These are phyloP conservation scores for Starmerella potacharoeniae DNA, from an alignment of 805 yeast genomes.

Conservation along the genomic window DNA sequence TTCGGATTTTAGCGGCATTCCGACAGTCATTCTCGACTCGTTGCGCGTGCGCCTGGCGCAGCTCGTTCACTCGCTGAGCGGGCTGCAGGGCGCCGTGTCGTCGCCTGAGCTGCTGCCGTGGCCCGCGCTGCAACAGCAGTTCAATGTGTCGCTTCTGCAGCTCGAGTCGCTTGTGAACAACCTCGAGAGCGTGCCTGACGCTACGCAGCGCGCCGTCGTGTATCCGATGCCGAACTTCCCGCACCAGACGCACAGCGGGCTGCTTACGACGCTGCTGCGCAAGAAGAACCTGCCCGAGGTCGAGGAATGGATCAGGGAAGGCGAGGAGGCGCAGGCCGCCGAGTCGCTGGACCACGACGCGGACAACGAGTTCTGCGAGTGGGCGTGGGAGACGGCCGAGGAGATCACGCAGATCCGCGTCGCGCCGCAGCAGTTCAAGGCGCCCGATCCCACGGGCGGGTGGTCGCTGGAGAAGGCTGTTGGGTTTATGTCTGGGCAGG, in stretches of 20 bases:
- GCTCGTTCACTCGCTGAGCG: conserved; percentile 47
- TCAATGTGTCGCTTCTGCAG: conserved; percentile 74
- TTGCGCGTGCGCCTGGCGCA: conserved; percentile 23
- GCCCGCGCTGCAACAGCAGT: conserved; percentile 71
- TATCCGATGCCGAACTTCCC: conserved; percentile 82
- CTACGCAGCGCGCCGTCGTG: conserved; percentile 56
- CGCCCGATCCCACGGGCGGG: conserved; percentile 12
- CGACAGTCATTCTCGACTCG: conserved; percentile 19
- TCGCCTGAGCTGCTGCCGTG: conserved; percentile 39
- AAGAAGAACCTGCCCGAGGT: conserved; percentile 88
- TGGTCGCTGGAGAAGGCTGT: conserved; percentile 20
- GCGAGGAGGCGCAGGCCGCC: conserved; percentile 19
- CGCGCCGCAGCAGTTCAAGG: conserved; percentile 19
- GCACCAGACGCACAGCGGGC: conserved; percentile 67
- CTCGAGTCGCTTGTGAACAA: conserved; percentile 64
- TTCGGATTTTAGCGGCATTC: conserved; percentile 17
- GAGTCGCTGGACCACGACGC: conserved; percentile 27
- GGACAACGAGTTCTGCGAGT: conserved; percentile 50
- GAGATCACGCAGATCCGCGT: conserved; percentile 33
- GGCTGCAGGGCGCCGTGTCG: conserved; percentile 44
- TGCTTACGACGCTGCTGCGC: conserved; percentile 71
- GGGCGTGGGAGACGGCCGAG: conserved; percentile 51
- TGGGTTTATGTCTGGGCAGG: conserved; percentile 20
- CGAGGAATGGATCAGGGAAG: conserved; percentile 62
- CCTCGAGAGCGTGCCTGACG: conserved; percentile 47